A percentile compares a stretch with the other conserved stretches of the same genome.
Evolutionary conservation across 2,329 filamentous ascomycete genomes (phyloP).

Genomic region (Raffaelea albimanens): DNA sequence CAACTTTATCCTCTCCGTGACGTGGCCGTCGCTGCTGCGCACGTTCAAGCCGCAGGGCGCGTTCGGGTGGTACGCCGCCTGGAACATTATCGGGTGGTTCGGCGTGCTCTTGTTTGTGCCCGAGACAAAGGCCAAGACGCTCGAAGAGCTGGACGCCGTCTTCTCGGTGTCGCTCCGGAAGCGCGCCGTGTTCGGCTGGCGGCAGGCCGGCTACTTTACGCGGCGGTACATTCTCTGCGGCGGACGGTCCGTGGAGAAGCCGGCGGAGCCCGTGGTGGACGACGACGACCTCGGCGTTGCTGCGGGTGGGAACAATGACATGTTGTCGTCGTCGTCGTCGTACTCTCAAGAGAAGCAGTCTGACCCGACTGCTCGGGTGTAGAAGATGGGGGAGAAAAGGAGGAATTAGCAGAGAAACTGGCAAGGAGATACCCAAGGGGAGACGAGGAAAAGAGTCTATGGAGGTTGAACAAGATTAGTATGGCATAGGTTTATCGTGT

Average conservation of each 20-base stretch:
- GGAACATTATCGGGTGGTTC: slow-evolving; percentile 37
- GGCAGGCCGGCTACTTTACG: slow-evolving; percentile 13
- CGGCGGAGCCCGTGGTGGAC: not conserved
- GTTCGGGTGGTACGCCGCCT: slow-evolving; percentile 39
- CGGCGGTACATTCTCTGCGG: slow-evolving; percentile 14
- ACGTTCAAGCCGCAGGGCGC: slow-evolving; percentile 36
- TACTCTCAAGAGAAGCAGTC: too few relatives aligned
- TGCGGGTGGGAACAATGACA: too few relatives aligned
- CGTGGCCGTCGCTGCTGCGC: slow-evolving; percentile 35
- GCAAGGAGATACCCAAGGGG: too few relatives aligned
- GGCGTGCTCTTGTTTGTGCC: slow-evolving; percentile 27
- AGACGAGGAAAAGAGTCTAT: too few relatives aligned
- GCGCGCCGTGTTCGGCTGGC: slow-evolving; percentile 14
- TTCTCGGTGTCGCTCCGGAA: slow-evolving; percentile 20
- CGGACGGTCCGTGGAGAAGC: slow-evolving; percentile 5
- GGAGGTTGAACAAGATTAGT: too few relatives aligned
- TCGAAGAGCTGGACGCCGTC: slow-evolving; percentile 28
- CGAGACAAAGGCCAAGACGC: slow-evolving; percentile 29
- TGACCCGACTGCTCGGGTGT: too few relatives aligned
- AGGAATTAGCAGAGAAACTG: too few relatives aligned
- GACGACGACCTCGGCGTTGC: too few relatives aligned
- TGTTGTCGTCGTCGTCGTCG: too few relatives aligned
- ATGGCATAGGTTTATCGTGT: too few relatives aligned
- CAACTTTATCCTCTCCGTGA: slow-evolving; percentile 31
- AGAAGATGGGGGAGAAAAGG: too few relatives aligned